Conservation (phyloP, 1,284 basidiomycete genomes). For the Cerrena zonata region DNA sequence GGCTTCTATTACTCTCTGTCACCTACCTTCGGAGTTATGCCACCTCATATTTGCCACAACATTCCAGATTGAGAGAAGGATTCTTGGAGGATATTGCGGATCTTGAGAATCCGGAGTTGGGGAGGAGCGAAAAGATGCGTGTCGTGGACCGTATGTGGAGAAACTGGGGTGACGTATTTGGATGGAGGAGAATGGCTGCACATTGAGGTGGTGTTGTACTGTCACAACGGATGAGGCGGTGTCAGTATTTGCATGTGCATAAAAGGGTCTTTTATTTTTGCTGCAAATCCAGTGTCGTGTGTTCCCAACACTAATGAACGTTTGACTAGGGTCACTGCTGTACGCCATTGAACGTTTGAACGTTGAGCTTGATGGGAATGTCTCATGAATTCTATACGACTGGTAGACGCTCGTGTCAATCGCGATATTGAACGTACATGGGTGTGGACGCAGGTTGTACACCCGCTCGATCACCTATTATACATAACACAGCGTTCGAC, state of each 20-base stretch:
- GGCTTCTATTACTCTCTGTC: slow-evolving; percentile 69
- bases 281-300: background rate
- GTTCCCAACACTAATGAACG: background rate
- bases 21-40: slow-evolving; percentile 63
- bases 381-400: no score
- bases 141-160: slow-evolving; percentile 90
- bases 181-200: slow-evolving; percentile 37
- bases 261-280: background rate
- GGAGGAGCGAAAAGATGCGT: slow-evolving; percentile 63
- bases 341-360: background rate
- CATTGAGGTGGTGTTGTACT: background rate
- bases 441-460: no score
- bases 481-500: no score
- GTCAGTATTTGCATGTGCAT: background rate
- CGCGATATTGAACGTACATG: no score
- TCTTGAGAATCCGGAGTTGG: slow-evolving; percentile 70
- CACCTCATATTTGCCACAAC: slow-evolving; percentile 45
- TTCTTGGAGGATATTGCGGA: slow-evolving; percentile 85
- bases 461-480: no score
- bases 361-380: background rate
- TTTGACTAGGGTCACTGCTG: background rate
- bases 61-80: slow-evolving; percentile 61
- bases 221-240: background rate
- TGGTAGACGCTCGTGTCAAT: no score
- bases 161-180: slow-evolving; percentile 66